Percentiles rank a stretch among this genome's conserved stretches.
These are phyloP conservation scores for Ophiostoma australiae DNA, from an alignment of 2,329 filamentous ascomycete species.

Conservation along the genomic window DNA sequence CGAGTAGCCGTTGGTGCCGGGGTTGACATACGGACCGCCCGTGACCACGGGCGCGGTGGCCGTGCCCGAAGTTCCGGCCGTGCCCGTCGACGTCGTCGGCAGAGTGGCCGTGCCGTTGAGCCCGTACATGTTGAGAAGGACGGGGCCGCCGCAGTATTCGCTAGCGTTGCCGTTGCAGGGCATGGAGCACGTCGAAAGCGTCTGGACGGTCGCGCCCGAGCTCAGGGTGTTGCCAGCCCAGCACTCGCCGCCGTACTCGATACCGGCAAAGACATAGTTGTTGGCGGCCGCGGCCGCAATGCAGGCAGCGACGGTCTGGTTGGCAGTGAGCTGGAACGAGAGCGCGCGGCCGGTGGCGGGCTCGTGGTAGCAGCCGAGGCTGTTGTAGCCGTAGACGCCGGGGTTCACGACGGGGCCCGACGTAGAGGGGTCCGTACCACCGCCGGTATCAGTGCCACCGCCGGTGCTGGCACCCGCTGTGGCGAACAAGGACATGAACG, in stretches of 20 bases:
- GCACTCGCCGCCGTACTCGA: constrained; percentile 34
- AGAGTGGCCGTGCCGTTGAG: constrained; percentile 24
- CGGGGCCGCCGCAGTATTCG: constrained; percentile 28
- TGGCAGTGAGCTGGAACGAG: constrained; percentile 23
- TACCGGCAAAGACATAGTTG: constrained; percentile 30
- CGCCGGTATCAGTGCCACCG: constrained; percentile 27
- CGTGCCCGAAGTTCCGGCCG: background rate
- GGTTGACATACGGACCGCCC: constrained; percentile 34
- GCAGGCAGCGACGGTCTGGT: constrained; percentile 30
- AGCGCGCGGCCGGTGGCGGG: constrained; percentile 29
- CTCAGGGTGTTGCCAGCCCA: constrained; percentile 23
- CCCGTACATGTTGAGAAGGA: constrained; percentile 28
- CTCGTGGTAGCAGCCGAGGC: constrained; percentile 37
- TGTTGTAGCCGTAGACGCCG: constrained; percentile 32
- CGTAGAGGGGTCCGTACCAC: constrained; percentile 27
- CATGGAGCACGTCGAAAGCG: constrained; percentile 32
- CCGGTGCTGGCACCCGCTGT: constrained; percentile 29
- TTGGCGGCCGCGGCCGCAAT: constrained; percentile 29
- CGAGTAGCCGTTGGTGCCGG: constrained; percentile 32
- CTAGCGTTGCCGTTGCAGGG: constrained; percentile 28
- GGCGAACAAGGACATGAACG: constrained; percentile 48
- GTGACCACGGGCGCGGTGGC: constrained; percentile 26
- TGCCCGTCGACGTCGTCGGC: background rate
- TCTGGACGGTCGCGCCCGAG: constrained; percentile 23
- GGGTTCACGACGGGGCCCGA: constrained; percentile 35